These are phyloP conservation scores for Diaporthe sp. DNA, from an alignment of 2,329 filamentous ascomycete species.

Conservation along the genomic window DNA sequence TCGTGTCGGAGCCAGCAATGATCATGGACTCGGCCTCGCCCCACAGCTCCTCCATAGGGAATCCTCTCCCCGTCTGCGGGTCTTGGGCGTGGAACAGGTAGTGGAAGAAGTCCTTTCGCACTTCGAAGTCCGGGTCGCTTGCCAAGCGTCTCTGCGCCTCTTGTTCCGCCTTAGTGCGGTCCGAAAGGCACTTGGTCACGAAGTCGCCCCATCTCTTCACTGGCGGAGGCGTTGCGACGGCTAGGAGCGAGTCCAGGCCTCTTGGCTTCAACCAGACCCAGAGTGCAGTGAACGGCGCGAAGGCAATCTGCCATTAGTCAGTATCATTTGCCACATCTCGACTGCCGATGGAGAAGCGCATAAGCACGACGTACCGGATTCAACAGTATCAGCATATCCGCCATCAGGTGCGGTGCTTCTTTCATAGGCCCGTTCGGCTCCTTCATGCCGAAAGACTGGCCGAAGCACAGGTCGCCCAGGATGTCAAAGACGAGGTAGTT, in stretches of 20 bases:
- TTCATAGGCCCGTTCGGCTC: constrained; percentile 39
- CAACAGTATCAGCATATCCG: constrained; percentile 42
- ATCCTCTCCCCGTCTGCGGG: constrained; percentile 44
- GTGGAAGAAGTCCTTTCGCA: constrained; percentile 48
- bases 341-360: neutral
- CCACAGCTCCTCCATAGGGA: constrained; percentile 33
- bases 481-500: constrained; percentile 41
- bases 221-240: constrained; percentile 43
- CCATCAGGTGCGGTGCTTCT: constrained; percentile 34
- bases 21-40: constrained; percentile 40
- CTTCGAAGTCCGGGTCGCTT: constrained; percentile 31
- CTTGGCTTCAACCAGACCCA: constrained; percentile 47
- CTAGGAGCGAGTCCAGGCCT: constrained; percentile 45
- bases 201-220: constrained; percentile 44
- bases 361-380: constrained; percentile 36
- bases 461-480: constrained; percentile 43
- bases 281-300: constrained; percentile 44
- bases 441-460: constrained; percentile 43
- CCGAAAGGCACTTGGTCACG: constrained; percentile 44
- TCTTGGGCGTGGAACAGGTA: constrained; percentile 46
- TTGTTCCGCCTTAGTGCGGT: constrained; percentile 42
- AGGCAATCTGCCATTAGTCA: constrained; percentile 42
- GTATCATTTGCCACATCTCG: neutral
- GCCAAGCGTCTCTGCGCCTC: constrained; percentile 26
- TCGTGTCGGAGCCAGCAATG: constrained; percentile 44